Conservation (phyloP, 148 eudicot species). For the Rhododendron griersonianum region DNA sequence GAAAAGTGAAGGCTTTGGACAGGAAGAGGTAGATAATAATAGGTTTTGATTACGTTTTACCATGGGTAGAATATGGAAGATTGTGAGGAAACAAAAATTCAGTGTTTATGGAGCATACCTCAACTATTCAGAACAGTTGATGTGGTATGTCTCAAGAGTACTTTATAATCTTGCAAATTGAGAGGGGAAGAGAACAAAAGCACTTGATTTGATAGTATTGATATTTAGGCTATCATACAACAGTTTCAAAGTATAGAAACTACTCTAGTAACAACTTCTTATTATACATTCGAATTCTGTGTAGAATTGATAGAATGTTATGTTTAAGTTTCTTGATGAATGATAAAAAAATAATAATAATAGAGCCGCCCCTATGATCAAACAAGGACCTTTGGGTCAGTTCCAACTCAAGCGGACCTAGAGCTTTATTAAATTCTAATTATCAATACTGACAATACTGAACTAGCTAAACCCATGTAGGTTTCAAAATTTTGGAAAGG, state of each 20-base stretch:
- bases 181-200: too few species aligned
- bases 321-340: neutral
- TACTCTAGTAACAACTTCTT: neutral
- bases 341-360: neutral
- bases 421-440: neutral
- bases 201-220: too few species aligned
- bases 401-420: neutral
- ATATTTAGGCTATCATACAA: neutral
- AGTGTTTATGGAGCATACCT: neutral
- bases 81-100: neutral
- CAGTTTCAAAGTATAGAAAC: neutral
- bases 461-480: neutral
- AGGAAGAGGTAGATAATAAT: neutral
- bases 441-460: neutral
- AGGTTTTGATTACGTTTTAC: neutral
- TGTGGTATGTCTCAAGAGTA: too few species aligned
- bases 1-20: neutral
- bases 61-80: neutral
- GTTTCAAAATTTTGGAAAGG: neutral
- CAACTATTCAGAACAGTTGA: neutral
- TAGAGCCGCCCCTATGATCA: neutral
- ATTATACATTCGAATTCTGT: neutral
- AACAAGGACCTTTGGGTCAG: neutral
- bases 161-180: too few species aligned
- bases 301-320: neutral